Percentiles rank a stretch among this genome's conserved stretches.
Conservation (phyloP, 306 rosid species). For the Bauhinia variegata region DNA sequence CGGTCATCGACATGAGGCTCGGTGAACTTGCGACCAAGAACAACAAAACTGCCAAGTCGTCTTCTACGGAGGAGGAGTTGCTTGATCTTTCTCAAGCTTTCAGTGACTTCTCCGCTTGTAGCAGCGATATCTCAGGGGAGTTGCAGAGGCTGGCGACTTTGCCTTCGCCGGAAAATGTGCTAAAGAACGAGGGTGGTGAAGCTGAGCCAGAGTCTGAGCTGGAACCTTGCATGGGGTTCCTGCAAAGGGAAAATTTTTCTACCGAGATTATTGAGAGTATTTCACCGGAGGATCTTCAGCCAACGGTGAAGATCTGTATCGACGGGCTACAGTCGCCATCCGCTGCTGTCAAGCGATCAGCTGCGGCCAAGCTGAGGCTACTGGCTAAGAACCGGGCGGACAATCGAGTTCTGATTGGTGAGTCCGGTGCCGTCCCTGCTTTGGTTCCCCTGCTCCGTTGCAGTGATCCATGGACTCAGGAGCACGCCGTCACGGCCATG, state of each 20-base stretch:
- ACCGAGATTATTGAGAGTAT: constrained; percentile 95
- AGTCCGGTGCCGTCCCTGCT: constrained; percentile 88
- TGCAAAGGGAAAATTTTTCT: constrained; percentile 85
- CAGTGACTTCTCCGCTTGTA: constrained; percentile 85
- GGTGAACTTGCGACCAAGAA: constrained; percentile 78
- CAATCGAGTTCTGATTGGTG: constrained; percentile 79
- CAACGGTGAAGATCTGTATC: constrained; percentile 92
- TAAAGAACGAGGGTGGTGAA: constrained; percentile 21
- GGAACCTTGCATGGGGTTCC: constrained; percentile 85
- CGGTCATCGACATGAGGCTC: constrained; percentile 84
- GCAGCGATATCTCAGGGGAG: constrained; percentile 95
- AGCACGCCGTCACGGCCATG: constrained; percentile 89
- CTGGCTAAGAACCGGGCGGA: constrained; percentile 92
- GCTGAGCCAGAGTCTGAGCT: constrained; percentile 42
- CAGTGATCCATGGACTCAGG: constrained; percentile 91
- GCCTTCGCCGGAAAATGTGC: constrained; percentile 61
- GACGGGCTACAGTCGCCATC: constrained; percentile 79
- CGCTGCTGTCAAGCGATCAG: constrained; percentile 80
- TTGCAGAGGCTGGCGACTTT: constrained; percentile 73
- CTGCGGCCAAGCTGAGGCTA: constrained; percentile 89
- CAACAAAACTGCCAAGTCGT: constrained; percentile 42
- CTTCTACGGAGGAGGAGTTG: constrained; percentile 57
- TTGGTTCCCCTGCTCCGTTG: constrained; percentile 89
- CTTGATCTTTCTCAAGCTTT: constrained; percentile 86
- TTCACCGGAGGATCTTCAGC: constrained; percentile 98